A percentile compares a stretch with the other conserved stretches of the same genome.
Conservation (phyloP, 768 basidiomycete genomes). For the Lentinula edodes region DNA sequence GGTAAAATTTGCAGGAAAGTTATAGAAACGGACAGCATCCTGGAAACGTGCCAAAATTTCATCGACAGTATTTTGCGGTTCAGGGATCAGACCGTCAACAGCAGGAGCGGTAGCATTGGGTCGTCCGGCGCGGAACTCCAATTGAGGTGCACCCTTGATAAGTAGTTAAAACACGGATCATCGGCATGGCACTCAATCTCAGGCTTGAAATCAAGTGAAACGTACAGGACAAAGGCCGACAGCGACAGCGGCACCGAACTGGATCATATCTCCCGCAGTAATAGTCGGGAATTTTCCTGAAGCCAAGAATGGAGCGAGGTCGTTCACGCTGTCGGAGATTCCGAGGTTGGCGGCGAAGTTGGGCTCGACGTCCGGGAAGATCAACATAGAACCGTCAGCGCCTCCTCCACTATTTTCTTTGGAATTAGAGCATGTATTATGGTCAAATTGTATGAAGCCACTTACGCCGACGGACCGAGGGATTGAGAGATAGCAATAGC, state of each 20-base stretch:
- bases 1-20: background rate
- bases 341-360: slow-evolving; percentile 13
- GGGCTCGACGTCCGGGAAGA: slow-evolving; percentile 18
- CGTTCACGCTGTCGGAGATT: slow-evolving; percentile 12
- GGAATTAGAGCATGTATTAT: no score
- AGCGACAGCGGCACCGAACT: slow-evolving; percentile 29
- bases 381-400: slow-evolving; percentile 25
- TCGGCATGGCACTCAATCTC: no score
- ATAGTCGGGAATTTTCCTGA: slow-evolving; percentile 1
- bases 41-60: slow-evolving; percentile 22
- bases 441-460: no score
- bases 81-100: slow-evolving; percentile 26
- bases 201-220: slow-evolving; percentile 14
- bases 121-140: slow-evolving; percentile 33
- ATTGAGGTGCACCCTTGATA: slow-evolving; percentile 22
- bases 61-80: slow-evolving; percentile 23
- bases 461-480: no score
- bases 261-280: slow-evolving; percentile 14
- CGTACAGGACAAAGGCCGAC: slow-evolving; percentile 29
- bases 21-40: slow-evolving; percentile 15
- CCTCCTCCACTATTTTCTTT: slow-evolving; percentile 17
- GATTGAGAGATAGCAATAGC: no score
- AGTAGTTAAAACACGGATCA: background rate
- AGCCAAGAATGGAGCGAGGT: slow-evolving; percentile 6
- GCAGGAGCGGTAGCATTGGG: slow-evolving; percentile 20